phyloP scores from a whole-genome alignment of 805 yeast species.

The Candida namnaoensis region DNA sequence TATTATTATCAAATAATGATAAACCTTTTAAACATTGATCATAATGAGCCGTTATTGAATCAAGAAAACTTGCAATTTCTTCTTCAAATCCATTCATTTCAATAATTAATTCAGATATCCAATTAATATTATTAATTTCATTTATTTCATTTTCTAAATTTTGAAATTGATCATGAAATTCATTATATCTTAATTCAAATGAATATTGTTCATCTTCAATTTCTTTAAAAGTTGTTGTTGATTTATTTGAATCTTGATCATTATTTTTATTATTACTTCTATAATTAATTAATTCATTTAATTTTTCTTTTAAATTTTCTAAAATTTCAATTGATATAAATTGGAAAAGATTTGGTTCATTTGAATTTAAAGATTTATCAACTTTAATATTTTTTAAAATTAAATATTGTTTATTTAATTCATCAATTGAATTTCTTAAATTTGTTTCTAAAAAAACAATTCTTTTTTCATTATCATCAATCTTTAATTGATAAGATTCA shows the following conservation, averaged over 20 bases:
- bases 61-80: slow-evolving; percentile 62
- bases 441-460: slow-evolving; percentile 12
- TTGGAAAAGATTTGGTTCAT: slow-evolving; percentile 27
- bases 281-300: slow-evolving; percentile 6
- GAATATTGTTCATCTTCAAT: slow-evolving; percentile 5
- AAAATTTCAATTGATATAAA: slow-evolving; percentile 35
- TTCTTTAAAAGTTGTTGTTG: slow-evolving; percentile 7
- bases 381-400: slow-evolving; percentile 27
- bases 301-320: slow-evolving; percentile 7
- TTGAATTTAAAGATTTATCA: slow-evolving; percentile 21
- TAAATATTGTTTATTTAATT: slow-evolving; percentile 23
- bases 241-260: slow-evolving; percentile 5
- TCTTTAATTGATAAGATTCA: slow-evolving; percentile 21
- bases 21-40: slow-evolving; percentile 62
- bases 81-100: slow-evolving; percentile 47
- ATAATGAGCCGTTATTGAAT: slow-evolving; percentile 70
- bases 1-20: slow-evolving; percentile 19
- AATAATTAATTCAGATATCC: slow-evolving; percentile 16
- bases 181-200: background rate
- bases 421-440: slow-evolving; percentile 20
- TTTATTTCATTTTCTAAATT: slow-evolving; percentile 32
- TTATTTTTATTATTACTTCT: no score
- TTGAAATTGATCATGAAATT: slow-evolving; percentile 4
- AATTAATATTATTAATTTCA: slow-evolving; percentile 4
- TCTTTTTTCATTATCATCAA: slow-evolving; percentile 17